Base-by-base conservation (phyloP, 2,329 filamentous ascomycete species). In the Ophiocordyceps sinensis region DNA sequence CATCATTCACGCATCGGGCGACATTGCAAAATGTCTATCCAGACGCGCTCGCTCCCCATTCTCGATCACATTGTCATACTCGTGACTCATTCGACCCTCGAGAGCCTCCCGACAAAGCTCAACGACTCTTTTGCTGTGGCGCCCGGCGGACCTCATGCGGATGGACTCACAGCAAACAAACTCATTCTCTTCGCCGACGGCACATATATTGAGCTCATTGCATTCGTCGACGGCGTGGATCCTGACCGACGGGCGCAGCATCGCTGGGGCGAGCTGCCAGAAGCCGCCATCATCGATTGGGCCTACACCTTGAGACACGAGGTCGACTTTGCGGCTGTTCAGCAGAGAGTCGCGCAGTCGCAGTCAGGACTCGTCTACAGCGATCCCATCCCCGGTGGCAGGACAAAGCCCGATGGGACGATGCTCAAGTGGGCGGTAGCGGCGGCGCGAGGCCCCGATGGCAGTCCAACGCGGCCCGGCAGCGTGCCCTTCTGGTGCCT, bases 51-150 rank as follows among this genome's bases (percentile, higher is more conserved):
- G 1, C 48, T 41, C 9, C 61, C 58, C 23, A 52, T 59, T 8
- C 55, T 82, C 13, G 79, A 83, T 56, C 79, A 83, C 52, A 67
- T 82, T 42, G 72, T 82, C 46, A 64, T 83, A 41, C 67, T 82
- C 3, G 59, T 82, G 4, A 71, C 78, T 0, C 63, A 71, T 45
- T 45, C 57, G 3, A 63, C 66, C 19, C 59, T 77, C 5, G 47
- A 55, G 3, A 50, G 60, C 15, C 62, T 73, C 3, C 75, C 75
- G 5, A 14, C 56, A 1, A 72, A 64, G 58, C 57, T 82, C 30
- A 63, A 64, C 2, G 53, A 67, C 6, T 61, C 68, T 38, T 79
- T 83, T 58, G 71, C 66, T 38, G 58, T 82, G 41, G 67, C 70
- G 28, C 65, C 72, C 3, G 79, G 79, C 41, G 79, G 79, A 30